Evolutionary conservation across 2,329 filamentous ascomycete species (phyloP).

Genomic region (Neoscytalidium dimidiatum): DNA sequence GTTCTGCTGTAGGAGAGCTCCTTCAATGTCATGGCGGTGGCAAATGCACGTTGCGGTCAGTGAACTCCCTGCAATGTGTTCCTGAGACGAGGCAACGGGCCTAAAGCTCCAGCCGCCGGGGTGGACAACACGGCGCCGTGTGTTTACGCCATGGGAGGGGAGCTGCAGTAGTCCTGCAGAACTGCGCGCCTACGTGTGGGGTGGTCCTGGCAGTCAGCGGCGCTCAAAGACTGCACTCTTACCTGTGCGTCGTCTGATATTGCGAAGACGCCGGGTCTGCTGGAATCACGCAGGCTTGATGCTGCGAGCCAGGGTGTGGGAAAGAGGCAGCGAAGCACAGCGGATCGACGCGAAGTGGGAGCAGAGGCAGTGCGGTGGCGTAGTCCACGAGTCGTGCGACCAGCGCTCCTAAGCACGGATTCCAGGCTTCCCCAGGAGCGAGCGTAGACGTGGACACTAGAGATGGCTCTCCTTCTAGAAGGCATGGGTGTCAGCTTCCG

Average conservation of each 20-base stretch:
- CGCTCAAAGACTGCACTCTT: background rate
- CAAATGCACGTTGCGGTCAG: constrained; percentile 3
- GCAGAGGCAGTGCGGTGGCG: background rate
- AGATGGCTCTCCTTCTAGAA: too few species aligned
- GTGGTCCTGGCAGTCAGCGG: background rate
- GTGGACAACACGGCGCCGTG: background rate
- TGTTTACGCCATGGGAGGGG: background rate
- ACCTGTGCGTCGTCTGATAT: background rate
- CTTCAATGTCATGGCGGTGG: constrained; percentile 4
- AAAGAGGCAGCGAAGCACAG: background rate
- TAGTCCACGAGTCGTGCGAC: background rate
- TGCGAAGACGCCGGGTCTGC: background rate
- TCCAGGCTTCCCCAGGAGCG: background rate
- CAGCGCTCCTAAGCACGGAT: background rate
- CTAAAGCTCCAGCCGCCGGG: background rate
- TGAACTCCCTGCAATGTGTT: background rate
- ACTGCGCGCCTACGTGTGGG: background rate
- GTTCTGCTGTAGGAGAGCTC: background rate
- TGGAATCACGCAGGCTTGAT: background rate
- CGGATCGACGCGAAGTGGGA: background rate
- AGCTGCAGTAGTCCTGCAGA: background rate
- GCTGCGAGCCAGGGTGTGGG: background rate
- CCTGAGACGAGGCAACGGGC: constrained; percentile 6
- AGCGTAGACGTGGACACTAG: background rate
- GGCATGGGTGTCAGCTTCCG: background rate